Conservation (phyloP, 2,329 filamentous ascomycete species). For the Paecilomyces fulvus region DNA sequence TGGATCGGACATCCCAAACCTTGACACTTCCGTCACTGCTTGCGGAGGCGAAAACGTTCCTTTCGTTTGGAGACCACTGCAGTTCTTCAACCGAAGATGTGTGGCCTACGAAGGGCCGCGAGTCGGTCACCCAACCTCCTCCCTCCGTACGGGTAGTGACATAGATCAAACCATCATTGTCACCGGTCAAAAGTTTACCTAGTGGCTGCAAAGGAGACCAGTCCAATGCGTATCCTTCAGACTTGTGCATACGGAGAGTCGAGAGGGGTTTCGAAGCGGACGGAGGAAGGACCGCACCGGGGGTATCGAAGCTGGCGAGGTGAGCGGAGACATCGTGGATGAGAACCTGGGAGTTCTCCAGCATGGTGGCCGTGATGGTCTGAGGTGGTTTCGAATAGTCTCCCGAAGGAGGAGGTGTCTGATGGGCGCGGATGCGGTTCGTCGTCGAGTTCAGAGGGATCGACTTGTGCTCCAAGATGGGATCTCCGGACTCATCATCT, state of each 20-base stretch:
- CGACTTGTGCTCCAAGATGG: slow-evolving; percentile 84
- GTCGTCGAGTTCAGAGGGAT: slow-evolving; percentile 83
- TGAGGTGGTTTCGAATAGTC: slow-evolving; percentile 65
- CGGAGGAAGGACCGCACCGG: slow-evolving; percentile 69
- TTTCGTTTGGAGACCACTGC: slow-evolving; percentile 92
- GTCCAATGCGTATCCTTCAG: slow-evolving; percentile 93
- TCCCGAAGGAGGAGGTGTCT: slow-evolving; percentile 55
- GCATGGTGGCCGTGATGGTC: slow-evolving; percentile 85
- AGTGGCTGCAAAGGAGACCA: slow-evolving; percentile 78
- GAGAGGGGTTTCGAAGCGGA: slow-evolving; percentile 81
- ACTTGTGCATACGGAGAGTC: slow-evolving; percentile 83
- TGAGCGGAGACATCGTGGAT: slow-evolving; percentile 94
- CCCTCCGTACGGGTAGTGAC: slow-evolving; percentile 77
- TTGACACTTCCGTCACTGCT: slow-evolving; percentile 91
- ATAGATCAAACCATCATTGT: slow-evolving; percentile 85
- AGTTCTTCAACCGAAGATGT: slow-evolving; percentile 82
- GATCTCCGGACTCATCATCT: slow-evolving; percentile 72
- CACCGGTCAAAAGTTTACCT: slow-evolving; percentile 83
- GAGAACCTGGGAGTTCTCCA: slow-evolving; percentile 76
- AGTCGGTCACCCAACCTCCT: slow-evolving; percentile 83
- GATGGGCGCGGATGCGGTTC: slow-evolving; percentile 85
- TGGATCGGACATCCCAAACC: slow-evolving; percentile 90
- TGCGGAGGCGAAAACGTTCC: slow-evolving; percentile 87
- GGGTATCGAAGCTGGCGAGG: slow-evolving; percentile 79
- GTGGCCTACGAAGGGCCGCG: slow-evolving; percentile 74